A percentile compares a stretch with the other conserved stretches of the same genome.
Evolutionary conservation across 257 asterid species (phyloP).

Genomic region (Cruciata laevipes): DNA sequence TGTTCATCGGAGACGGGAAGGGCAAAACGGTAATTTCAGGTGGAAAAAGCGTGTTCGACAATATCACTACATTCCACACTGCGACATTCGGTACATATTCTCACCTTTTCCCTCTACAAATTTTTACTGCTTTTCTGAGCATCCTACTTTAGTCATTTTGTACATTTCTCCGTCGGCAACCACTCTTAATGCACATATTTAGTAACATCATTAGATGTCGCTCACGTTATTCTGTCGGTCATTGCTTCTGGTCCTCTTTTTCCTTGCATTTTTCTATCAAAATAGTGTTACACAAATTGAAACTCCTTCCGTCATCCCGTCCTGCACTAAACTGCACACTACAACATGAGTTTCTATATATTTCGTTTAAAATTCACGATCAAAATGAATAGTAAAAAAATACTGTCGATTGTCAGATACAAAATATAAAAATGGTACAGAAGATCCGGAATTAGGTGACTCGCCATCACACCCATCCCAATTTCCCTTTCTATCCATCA

Average conservation of each 20-base stretch:
- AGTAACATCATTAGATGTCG: neutral
- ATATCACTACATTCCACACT: constrained; percentile 80
- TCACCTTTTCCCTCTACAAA: neutral
- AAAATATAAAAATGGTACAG: no score
- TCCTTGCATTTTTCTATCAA: neutral
- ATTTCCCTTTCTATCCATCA: neutral
- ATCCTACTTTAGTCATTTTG: neutral
- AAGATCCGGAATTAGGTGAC: neutral
- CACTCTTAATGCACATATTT: neutral
- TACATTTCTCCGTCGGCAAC: neutral
- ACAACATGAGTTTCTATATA: no score
- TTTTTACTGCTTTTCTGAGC: neutral
- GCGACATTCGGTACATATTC: constrained; percentile 68
- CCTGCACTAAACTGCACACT: no score
- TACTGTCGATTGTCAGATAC: no score
- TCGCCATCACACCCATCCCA: neutral
- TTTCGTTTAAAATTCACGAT: no score
- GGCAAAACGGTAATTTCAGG: constrained; percentile 86
- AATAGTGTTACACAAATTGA: neutral
- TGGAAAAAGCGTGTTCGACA: constrained; percentile 52
- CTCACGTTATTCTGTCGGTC: constrained; percentile 4
- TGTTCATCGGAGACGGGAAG: constrained; percentile 92
- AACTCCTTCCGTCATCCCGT: no score
- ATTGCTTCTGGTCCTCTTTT: neutral
- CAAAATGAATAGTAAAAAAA: no score